Conservation (phyloP, 495 filamentous ascomycete species). For the Astrocystis sublimbata region DNA sequence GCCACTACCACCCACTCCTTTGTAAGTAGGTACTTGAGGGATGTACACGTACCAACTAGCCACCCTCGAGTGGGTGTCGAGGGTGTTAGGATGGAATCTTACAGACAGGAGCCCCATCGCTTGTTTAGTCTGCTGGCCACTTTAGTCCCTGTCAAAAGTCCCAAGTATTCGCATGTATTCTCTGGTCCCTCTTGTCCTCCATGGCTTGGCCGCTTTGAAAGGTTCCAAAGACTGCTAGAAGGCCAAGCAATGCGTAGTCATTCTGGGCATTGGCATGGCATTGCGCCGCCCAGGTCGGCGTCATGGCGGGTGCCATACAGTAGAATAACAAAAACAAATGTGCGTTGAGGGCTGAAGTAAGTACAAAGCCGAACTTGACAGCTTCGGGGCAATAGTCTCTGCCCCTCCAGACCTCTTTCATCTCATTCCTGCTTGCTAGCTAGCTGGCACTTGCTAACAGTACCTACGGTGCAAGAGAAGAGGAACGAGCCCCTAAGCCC, state of each 20-base stretch:
- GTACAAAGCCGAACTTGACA: constrained; percentile 12
- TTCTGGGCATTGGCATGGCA: constrained; percentile 13
- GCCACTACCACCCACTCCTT: no score
- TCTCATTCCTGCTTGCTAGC: not conserved
- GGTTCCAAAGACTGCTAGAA: constrained; percentile 1
- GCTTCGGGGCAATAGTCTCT: not conserved
- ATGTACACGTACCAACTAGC: not conserved
- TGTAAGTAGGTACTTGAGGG: not conserved
- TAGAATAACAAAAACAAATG: not conserved
- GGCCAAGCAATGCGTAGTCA: constrained; percentile 5
- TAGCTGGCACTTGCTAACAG: not conserved
- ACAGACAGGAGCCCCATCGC: constrained; percentile 2
- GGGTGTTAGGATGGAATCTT: constrained; percentile 7
- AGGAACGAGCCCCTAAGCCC: not conserved
- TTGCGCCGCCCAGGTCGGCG: constrained; percentile 12
- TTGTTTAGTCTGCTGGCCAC: constrained; percentile 1
- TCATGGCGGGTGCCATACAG: not conserved
- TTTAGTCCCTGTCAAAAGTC: constrained; percentile 1
- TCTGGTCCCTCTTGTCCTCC: constrained; percentile 12
- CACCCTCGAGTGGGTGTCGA: constrained; percentile 5
- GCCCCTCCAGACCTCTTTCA: not conserved
- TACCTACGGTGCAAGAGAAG: not conserved
- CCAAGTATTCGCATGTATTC: constrained; percentile 15
- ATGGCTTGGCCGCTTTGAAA: constrained; percentile 1
- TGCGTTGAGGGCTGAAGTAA: not conserved